Evolutionary conservation across 768 basidiomycete genomes (phyloP).

Genomic region (Russula olivacea): DNA sequence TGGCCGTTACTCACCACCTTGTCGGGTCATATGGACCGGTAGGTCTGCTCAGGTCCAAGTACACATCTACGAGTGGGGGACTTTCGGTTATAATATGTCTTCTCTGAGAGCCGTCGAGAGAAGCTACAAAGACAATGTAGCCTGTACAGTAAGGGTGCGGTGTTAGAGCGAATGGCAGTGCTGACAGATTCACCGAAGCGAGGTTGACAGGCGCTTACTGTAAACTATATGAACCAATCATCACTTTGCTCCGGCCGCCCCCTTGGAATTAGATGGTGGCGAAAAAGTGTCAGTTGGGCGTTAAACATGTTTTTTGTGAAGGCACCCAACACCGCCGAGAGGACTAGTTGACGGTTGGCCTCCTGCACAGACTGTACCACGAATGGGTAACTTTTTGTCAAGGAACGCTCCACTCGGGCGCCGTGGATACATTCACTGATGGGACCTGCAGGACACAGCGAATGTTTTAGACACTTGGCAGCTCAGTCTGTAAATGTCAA

Average conservation of each 20-base stretch:
- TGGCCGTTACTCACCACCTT: not conserved
- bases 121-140: not conserved
- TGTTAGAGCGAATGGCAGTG: constrained; percentile 12
- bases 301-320: not conserved
- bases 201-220: constrained; percentile 2
- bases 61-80: not conserved
- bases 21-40: not conserved
- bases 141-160: constrained; percentile 11
- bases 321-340: not conserved
- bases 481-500: not conserved
- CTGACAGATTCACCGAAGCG: constrained; percentile 7
- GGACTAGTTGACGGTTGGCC: not conserved
- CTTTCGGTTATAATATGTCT: not conserved
- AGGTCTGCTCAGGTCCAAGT: not conserved
- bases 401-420: not conserved
- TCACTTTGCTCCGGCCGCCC: constrained; percentile 3
- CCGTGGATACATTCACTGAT: not conserved
- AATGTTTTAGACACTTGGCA: not conserved
- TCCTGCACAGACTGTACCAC: not conserved
- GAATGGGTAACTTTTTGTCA: not conserved
- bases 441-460: not conserved
- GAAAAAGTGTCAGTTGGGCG: not conserved
- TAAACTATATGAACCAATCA: not conserved
- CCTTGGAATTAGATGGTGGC: not conserved
- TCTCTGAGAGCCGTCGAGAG: not conserved